These are phyloP conservation scores for Petrea volubilis DNA, from an alignment of 257 asterid genomes.

Conservation along the genomic window DNA sequence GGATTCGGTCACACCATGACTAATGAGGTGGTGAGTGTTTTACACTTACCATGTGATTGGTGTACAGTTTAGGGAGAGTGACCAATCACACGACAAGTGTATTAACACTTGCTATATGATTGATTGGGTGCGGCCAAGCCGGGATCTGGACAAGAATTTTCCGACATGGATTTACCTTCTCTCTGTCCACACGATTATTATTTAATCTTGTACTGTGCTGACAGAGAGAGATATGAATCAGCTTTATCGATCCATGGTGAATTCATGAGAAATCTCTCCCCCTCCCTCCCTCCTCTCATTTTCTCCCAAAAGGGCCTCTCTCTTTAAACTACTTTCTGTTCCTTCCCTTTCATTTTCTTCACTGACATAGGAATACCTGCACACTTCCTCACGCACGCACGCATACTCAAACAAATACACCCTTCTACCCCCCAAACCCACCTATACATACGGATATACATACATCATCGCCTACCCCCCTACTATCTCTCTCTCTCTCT, in stretches of 20 bases:
- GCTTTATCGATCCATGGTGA: conserved; percentile 80
- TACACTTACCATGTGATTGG: too few relatives aligned
- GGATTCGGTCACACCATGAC: too few relatives aligned
- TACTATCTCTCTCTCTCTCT: neutral
- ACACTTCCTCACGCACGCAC: conserved; percentile 92
- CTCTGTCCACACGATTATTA: conserved; percentile 59
- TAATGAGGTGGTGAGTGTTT: too few relatives aligned
- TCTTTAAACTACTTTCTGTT: conserved; percentile 67
- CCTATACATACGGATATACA: conserved; percentile 13
- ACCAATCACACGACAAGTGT: too few relatives aligned
- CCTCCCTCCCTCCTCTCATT: conserved; percentile 20
- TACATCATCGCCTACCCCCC: conserved; percentile 40
- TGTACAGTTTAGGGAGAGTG: too few relatives aligned
- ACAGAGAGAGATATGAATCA: conserved; percentile 63
- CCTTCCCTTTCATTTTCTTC: conserved; percentile 55
- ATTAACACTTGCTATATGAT: too few relatives aligned
- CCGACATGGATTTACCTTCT: conserved; percentile 65
- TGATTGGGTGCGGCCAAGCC: too few relatives aligned
- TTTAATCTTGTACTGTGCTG: conserved; percentile 67
- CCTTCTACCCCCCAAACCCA: neutral
- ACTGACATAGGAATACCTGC: conserved; percentile 89
- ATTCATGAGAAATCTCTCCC: conserved; percentile 15
- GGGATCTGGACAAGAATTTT: too few relatives aligned
- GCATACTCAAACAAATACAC: conserved; percentile 62
- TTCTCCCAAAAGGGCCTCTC: conserved; percentile 19